These are phyloP conservation scores for Thraustochytrium sp. DNA, from an alignment of 352 stramenopile genomes.

Conservation along the genomic window DNA sequence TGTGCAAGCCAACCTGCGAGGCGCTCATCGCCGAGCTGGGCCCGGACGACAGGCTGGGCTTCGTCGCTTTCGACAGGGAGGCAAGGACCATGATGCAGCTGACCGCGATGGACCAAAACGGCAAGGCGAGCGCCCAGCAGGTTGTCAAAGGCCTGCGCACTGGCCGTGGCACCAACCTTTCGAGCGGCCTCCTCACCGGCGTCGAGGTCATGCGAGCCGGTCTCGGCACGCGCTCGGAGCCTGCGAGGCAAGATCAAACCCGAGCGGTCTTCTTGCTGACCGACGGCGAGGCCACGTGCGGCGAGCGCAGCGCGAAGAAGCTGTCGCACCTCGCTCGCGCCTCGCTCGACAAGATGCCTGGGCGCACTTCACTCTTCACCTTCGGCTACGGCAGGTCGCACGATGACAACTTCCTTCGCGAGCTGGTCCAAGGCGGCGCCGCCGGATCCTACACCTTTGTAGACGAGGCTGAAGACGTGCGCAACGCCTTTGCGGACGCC, in stretches of 20 bases:
- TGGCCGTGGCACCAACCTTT: constrained; percentile 59
- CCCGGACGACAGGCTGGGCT: constrained; percentile 56
- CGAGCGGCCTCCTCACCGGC: constrained; percentile 52
- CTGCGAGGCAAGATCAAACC: constrained; percentile 49
- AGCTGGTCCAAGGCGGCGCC: constrained; percentile 53
- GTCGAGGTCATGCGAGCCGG: constrained; percentile 39
- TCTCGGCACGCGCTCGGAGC: too few relatives aligned
- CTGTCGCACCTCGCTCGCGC: neutral
- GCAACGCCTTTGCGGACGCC: constrained; percentile 59
- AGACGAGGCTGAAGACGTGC: constrained; percentile 39
- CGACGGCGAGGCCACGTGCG: constrained; percentile 60
- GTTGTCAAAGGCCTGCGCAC: constrained; percentile 52
- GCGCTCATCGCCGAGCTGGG: constrained; percentile 56
- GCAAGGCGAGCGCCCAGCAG: constrained; percentile 50
- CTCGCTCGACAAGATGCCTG: neutral
- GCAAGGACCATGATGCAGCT: constrained; percentile 54
- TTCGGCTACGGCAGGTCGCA: constrained; percentile 62
- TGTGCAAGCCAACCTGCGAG: constrained; percentile 60
- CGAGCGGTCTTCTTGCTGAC: constrained; percentile 59
- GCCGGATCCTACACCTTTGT: constrained; percentile 56
- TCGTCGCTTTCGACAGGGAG: constrained; percentile 58
- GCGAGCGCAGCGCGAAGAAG: constrained; percentile 45
- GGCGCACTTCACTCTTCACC: constrained; percentile 50
- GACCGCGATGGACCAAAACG: constrained; percentile 50
- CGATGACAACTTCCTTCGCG: constrained; percentile 52